Evolutionary conservation across 176 grass and related monocot genomes (phyloP).

Genomic region (Musa itinerans): DNA sequence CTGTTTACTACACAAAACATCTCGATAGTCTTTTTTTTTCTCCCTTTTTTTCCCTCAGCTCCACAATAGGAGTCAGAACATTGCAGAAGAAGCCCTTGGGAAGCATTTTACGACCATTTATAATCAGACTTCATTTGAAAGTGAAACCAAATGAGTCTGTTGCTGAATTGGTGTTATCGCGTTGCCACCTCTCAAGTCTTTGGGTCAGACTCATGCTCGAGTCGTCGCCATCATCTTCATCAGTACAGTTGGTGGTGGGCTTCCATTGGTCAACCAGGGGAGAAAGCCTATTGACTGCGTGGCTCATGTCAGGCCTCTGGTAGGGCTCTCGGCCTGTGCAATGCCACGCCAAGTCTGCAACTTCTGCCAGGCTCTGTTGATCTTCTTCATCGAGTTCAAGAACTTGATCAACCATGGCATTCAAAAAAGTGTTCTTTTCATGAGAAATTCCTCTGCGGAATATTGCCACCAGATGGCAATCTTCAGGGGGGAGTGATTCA

Average conservation of each 20-base stretch:
- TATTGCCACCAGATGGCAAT: conserved; percentile 61
- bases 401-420: conserved; percentile 47
- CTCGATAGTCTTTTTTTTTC: neutral
- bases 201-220: conserved; percentile 45
- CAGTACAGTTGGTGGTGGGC: conserved; percentile 32
- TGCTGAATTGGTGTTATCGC: neutral
- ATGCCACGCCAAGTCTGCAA: conserved; percentile 75
- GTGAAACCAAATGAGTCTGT: neutral
- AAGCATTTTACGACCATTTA: neutral
- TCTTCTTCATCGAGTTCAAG: conserved; percentile 48
- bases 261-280: conserved; percentile 65
- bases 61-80: neutral
- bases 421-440: conserved; percentile 63
- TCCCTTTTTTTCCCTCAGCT: neutral
- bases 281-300: conserved; percentile 64
- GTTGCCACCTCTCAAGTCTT: conserved; percentile 47
- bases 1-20: neutral
- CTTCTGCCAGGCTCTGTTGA: conserved; percentile 46
- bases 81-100: neutral
- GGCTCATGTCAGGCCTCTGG: conserved; percentile 85
- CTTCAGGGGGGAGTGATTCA: conserved; percentile 64
- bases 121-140: neutral
- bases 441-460: conserved; percentile 59
- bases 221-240: conserved; percentile 16
- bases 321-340: conserved; percentile 63